Percentiles rank a stretch among this genome's conserved stretches.
phyloP scores from a whole-genome alignment of 495 filamentous ascomycete genomes.

The Aspergillus saccharolyticus region DNA sequence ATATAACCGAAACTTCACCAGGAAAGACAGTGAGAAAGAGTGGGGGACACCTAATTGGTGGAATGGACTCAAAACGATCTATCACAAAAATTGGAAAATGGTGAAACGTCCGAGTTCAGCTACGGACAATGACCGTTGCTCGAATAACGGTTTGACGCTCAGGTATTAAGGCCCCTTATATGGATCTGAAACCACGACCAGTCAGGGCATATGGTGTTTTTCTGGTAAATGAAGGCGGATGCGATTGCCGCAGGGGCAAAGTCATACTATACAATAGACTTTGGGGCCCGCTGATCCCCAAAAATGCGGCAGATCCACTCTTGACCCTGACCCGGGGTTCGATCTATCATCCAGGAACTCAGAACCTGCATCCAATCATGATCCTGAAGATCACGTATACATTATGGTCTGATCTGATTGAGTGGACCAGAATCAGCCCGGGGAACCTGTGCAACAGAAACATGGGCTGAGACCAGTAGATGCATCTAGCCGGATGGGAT shows the following conservation, averaged over 20 bases:
- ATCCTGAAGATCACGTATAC: neutral
- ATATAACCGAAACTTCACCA: neutral
- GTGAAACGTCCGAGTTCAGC: neutral
- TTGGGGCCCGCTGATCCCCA: neutral
- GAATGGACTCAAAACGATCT: neutral
- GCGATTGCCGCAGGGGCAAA: neutral
- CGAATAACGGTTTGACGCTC: neutral
- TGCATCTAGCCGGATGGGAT: neutral
- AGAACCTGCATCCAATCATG: neutral
- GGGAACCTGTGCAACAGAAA: neutral
- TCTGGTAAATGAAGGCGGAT: constrained; percentile 2
- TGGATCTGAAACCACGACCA: neutral
- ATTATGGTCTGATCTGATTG: neutral
- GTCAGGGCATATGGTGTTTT: neutral
- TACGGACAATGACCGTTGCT: neutral
- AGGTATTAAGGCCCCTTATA: neutral
- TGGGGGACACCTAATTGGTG: neutral
- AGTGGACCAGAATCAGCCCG: neutral
- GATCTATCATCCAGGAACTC: neutral
- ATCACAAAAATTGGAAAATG: neutral
- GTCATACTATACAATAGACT: too few species aligned
- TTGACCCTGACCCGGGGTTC: neutral
- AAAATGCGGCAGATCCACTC: neutral
- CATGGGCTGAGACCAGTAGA: neutral
- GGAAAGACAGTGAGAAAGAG: neutral